Evolutionary conservation across 2,329 filamentous ascomycete species (phyloP).

Genomic region (Beauveria medogensis): DNA sequence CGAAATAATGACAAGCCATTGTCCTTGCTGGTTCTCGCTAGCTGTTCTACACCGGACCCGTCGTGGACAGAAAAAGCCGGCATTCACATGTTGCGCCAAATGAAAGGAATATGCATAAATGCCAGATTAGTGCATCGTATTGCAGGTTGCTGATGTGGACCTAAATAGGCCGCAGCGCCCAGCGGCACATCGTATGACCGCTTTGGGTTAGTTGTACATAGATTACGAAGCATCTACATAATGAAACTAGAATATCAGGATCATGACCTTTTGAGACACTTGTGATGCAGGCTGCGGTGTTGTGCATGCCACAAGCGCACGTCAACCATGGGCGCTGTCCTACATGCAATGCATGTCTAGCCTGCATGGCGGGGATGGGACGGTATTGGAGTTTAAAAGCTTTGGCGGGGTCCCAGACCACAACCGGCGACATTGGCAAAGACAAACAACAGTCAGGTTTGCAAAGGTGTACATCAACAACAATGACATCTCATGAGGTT

Average conservation of each 20-base stretch:
- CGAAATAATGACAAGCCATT: neutral
- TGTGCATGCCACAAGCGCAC: neutral
- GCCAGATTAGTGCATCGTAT: neutral
- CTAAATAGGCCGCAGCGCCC: neutral
- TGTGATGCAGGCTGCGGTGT: neutral
- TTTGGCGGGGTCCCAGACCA: neutral
- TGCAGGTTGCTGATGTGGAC: neutral
- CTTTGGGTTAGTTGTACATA: neutral
- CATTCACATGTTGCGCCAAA: neutral
- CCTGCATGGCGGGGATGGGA: neutral
- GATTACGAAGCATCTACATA: neutral
- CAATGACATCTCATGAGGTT: neutral
- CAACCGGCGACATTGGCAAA: neutral
- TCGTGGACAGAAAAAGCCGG: neutral
- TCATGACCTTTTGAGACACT: neutral
- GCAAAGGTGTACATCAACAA: neutral
- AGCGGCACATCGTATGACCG: neutral
- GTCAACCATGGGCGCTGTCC: neutral
- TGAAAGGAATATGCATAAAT: neutral
- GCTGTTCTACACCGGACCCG: neutral
- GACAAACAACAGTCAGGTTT: neutral
- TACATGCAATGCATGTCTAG: slow-evolving; percentile 8
- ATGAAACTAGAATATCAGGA: neutral
- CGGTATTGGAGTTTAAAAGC: neutral
- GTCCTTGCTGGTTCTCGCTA: neutral